These are phyloP conservation scores for Sphenostylis stenocarpa DNA, from an alignment of 306 rosid genomes.

Conservation along the genomic window DNA sequence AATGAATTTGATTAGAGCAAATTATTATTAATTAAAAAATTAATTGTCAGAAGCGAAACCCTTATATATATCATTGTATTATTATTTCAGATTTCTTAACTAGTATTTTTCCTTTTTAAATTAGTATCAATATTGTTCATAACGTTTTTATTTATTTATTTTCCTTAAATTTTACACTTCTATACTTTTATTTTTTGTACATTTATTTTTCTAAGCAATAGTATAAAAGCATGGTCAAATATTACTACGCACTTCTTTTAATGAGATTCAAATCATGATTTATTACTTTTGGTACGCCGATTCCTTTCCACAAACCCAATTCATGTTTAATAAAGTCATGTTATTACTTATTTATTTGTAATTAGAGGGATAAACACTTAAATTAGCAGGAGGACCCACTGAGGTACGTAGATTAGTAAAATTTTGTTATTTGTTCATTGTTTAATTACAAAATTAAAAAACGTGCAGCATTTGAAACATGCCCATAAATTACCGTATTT, in stretches of 20 bases:
- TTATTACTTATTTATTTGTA: neutral
- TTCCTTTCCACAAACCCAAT: neutral
- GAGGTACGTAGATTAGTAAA: too few relatives aligned
- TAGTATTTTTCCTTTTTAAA: too few relatives aligned
- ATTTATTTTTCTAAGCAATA: neutral
- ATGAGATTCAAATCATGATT: neutral
- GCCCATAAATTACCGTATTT: neutral
- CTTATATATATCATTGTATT: too few relatives aligned
- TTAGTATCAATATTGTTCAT: too few relatives aligned
- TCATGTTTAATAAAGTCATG: neutral
- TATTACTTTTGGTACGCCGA: neutral
- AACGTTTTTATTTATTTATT: neutral
- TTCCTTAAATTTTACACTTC: neutral
- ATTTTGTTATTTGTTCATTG: too few relatives aligned
- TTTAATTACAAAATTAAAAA: neutral
- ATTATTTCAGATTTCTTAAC: too few relatives aligned
- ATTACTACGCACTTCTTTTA: neutral
- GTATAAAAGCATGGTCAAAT: neutral
- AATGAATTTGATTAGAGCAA: neutral
- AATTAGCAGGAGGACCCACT: too few relatives aligned
- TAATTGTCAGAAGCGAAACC: too few relatives aligned
- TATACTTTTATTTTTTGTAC: neutral
- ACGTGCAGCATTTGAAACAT: neutral
- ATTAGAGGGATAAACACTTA: too few relatives aligned
- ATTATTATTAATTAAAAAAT: too few relatives aligned